A percentile compares a stretch with the other conserved stretches of the same genome.
Conservation (phyloP, 176 grass and related monocot species). For the Oryza coarctata region DNA sequence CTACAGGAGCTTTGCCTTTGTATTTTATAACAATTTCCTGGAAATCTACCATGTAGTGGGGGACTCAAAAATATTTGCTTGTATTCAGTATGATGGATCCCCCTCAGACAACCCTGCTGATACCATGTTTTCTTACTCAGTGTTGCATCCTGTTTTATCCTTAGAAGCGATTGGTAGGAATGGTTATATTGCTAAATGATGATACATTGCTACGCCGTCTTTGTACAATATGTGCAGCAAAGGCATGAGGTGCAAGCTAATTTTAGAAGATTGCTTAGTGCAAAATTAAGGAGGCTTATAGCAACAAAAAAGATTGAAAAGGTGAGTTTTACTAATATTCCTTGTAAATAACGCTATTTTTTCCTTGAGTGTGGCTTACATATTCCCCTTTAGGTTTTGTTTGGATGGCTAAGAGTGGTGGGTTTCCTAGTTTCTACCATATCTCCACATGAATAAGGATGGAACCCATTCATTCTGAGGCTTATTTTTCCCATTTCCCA, state of each 20-base stretch:
- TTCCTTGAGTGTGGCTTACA: constrained; percentile 1
- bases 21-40: background rate
- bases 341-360: background rate
- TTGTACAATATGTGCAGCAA: constrained; percentile 68
- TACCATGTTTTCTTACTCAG: constrained; percentile 12
- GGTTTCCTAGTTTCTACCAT: background rate
- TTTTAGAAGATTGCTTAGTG: constrained; percentile 70
- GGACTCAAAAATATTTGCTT: background rate
- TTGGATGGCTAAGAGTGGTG: background rate
- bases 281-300: constrained; percentile 78
- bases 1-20: background rate
- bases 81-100: background rate
- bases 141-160: constrained; percentile 3
- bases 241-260: constrained; percentile 68
- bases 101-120: background rate
- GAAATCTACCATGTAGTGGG: background rate
- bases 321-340: constrained; percentile 43
- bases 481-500: background rate
- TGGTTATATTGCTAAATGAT: constrained; percentile 16
- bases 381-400: background rate
- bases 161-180: background rate
- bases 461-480: constrained; percentile 1
- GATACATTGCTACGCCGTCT: constrained; percentile 20
- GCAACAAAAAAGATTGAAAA: constrained; percentile 85
- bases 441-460: background rate